Evolutionary conservation across 495 filamentous ascomycete genomes (phyloP).

Genomic region (Chaetomium tenue): DNA sequence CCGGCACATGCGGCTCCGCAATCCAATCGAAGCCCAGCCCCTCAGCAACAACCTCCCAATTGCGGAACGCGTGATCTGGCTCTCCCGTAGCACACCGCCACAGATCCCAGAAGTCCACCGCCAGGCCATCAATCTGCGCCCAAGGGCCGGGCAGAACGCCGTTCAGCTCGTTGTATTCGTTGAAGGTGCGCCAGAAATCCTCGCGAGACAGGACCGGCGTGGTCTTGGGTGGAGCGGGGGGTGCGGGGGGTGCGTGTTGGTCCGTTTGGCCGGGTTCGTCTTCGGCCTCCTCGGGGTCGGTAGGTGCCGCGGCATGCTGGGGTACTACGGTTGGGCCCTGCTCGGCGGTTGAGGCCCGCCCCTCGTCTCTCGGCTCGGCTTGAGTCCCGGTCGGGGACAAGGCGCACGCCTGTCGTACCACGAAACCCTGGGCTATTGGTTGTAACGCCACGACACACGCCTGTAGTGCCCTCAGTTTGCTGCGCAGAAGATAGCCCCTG

Average conservation of each 20-base stretch:
- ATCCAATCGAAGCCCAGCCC: constrained; percentile 42
- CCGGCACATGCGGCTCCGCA: constrained; percentile 31
- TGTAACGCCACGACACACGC: neutral
- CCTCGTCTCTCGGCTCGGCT: constrained; percentile 3
- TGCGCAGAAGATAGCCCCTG: neutral
- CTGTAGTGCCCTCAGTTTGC: neutral
- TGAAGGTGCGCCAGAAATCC: constrained; percentile 35
- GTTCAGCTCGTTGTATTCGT: constrained; percentile 21
- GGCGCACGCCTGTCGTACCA: neutral
- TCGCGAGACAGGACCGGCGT: constrained; percentile 1
- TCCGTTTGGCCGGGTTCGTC: neutral
- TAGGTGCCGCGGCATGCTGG: neutral
- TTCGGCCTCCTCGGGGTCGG: neutral
- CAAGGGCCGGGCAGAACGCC: constrained; percentile 21
- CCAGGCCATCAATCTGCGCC: constrained; percentile 28
- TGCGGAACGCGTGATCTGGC: constrained; percentile 28
- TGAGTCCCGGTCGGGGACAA: neutral
- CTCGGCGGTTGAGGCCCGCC: neutral
- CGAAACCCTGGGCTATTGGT: constrained; percentile 8
- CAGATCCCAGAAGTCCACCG: constrained; percentile 39
- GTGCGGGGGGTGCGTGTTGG: neutral
- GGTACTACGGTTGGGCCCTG: neutral
- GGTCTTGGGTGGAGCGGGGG: neutral
- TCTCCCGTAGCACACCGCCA: constrained; percentile 38
- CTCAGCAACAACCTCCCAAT: constrained; percentile 43